Percentiles rank a stretch among this genome's conserved stretches.
phyloP scores from a whole-genome alignment of 768 basidiomycete species.

The Russula emetica region DNA sequence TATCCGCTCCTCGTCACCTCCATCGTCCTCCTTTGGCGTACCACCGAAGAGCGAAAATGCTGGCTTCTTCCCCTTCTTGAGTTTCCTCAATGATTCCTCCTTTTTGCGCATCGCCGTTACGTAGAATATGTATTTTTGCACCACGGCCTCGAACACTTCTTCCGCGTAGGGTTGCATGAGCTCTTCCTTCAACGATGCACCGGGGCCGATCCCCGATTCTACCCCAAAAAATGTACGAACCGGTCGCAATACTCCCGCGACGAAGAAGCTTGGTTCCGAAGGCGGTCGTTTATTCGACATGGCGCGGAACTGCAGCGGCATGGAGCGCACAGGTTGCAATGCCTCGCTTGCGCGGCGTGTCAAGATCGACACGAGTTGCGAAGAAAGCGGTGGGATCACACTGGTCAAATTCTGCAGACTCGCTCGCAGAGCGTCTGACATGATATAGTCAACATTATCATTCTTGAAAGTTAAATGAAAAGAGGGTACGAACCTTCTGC shows the following conservation, averaged over 20 bases:
- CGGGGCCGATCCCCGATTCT: constrained; percentile 54
- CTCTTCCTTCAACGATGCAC: constrained; percentile 51
- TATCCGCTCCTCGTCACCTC: constrained; percentile 85
- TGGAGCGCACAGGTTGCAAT: constrained; percentile 77
- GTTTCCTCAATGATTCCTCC: constrained; percentile 78
- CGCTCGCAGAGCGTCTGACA: constrained; percentile 52
- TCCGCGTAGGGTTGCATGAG: constrained; percentile 49
- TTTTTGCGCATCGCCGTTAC: constrained; percentile 86
- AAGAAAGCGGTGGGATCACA: constrained; percentile 55
- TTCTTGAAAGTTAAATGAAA: not conserved
- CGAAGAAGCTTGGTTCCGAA: constrained; percentile 82
- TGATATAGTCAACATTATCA: constrained; percentile 3
- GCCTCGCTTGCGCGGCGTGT: constrained; percentile 80
- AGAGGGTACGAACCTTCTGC: constrained; percentile 48
- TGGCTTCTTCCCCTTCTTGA: constrained; percentile 82
- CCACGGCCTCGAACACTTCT: constrained; percentile 68
- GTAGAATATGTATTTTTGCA: constrained; percentile 66
- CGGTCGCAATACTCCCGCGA: constrained; percentile 75
- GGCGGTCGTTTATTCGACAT: constrained; percentile 71
- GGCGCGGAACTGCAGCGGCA: constrained; percentile 87
- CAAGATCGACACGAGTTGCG: constrained; percentile 65
- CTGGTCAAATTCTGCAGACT: constrained; percentile 47
- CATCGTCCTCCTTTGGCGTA: constrained; percentile 57
- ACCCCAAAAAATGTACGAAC: constrained; percentile 69
- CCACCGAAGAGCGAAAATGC: constrained; percentile 77